A percentile compares a stretch with the other conserved stretches of the same genome.
phyloP scores from a whole-genome alignment of 2,329 filamentous ascomycete species.

The Claviceps citrina region DNA sequence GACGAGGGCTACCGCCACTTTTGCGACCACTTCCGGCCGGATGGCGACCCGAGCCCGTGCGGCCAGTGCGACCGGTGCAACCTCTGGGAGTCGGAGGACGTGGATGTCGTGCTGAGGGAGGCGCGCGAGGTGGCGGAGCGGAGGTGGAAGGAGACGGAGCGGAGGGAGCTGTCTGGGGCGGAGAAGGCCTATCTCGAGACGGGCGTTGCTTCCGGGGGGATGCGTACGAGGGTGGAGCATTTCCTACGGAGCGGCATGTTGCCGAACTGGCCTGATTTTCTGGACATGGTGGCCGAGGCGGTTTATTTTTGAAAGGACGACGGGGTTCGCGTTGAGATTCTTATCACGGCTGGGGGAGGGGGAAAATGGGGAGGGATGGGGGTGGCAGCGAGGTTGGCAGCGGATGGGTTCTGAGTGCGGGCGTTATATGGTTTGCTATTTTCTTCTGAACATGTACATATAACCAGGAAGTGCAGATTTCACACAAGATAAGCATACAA shows the following conservation, averaged over 20 bases:
- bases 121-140: slow-evolving; percentile 58
- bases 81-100: slow-evolving; percentile 62
- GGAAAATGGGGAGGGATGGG: too few relatives aligned
- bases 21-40: slow-evolving; percentile 83
- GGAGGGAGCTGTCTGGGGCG: slow-evolving; percentile 36
- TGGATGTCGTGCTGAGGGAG: slow-evolving; percentile 48
- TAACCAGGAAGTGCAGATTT: too few relatives aligned
- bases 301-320: slow-evolving; percentile 2
- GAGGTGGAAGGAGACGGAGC: slow-evolving; percentile 54
- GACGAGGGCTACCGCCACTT: slow-evolving; percentile 82
- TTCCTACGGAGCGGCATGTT: slow-evolving; percentile 19
- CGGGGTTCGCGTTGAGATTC: neutral
- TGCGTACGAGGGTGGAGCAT: slow-evolving; percentile 17
- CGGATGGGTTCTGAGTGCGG: too few relatives aligned
- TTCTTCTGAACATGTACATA: too few relatives aligned
- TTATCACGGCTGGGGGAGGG: too few relatives aligned
- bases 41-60: slow-evolving; percentile 58
- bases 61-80: slow-evolving; percentile 68
- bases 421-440: too few relatives aligned
- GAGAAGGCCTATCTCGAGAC: slow-evolving; percentile 44
- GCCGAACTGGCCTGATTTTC: slow-evolving; percentile 27
- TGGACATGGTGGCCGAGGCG: slow-evolving; percentile 29
- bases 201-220: slow-evolving; percentile 23
- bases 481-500: too few relatives aligned
- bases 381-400: too few relatives aligned